phyloP scores from a whole-genome alignment of 805 yeast genomes.

The Zygoascus ofunaensis region DNA sequence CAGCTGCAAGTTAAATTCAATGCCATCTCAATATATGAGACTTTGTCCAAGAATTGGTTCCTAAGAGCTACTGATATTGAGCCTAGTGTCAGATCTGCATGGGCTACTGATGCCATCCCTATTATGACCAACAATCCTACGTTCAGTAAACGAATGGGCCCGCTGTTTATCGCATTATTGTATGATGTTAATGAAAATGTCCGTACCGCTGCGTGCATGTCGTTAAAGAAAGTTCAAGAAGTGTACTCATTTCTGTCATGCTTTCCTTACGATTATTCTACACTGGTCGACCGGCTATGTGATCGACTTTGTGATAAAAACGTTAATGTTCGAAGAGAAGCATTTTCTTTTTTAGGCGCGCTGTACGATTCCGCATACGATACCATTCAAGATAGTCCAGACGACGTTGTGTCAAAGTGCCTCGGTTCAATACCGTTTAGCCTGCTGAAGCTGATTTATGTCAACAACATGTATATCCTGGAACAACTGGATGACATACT shows the following conservation, averaged over 20 bases:
- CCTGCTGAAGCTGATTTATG: constrained; percentile 57
- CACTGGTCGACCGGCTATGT: constrained; percentile 40
- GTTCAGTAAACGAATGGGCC: constrained; percentile 20
- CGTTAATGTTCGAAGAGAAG: constrained; percentile 50
- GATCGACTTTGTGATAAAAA: constrained; percentile 68
- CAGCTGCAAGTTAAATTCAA: constrained; percentile 46
- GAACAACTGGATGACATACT: constrained; percentile 53
- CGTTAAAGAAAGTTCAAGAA: constrained; percentile 26
- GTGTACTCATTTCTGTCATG: constrained; percentile 5
- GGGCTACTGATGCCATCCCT: constrained; percentile 53
- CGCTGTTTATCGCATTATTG: constrained; percentile 52
- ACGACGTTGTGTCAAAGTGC: constrained; percentile 26
- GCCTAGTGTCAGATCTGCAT: constrained; percentile 51
- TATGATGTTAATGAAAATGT: constrained; percentile 70
- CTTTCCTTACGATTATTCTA: constrained; percentile 26
- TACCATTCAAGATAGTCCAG: constrained; percentile 17
- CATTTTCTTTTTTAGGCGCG: constrained; percentile 45
- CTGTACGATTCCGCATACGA: constrained; percentile 43
- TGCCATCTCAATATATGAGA: constrained; percentile 48
- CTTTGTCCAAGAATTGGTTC: constrained; percentile 63
- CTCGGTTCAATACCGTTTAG: constrained; percentile 53
- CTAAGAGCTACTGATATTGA: constrained; percentile 65
- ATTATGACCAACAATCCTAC: constrained; percentile 41
- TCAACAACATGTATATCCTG: constrained; percentile 61
- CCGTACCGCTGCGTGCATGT: constrained; percentile 49